phyloP scores from a whole-genome alignment of 768 basidiomycete species.

The Termitomyces sp. region DNA sequence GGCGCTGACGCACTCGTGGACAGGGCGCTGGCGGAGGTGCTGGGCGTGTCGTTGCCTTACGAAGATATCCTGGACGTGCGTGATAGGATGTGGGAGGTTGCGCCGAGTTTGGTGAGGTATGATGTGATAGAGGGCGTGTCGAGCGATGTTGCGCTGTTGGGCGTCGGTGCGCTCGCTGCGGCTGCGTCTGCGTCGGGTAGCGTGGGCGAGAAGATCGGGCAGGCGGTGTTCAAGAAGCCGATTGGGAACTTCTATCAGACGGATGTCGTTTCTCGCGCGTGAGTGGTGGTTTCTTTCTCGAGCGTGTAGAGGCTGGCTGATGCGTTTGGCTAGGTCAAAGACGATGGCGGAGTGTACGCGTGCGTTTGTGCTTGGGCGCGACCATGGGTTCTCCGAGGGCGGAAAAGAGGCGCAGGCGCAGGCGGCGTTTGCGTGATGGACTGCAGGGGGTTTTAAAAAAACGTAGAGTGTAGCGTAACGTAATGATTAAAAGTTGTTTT shows the following conservation, averaged over 20 bases:
- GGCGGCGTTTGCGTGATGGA: constrained; percentile 32
- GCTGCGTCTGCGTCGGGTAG: constrained; percentile 33
- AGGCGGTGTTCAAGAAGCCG: constrained; percentile 66
- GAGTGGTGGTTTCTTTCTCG: background rate
- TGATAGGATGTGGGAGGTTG: constrained; percentile 96
- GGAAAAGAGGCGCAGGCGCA: constrained; percentile 32
- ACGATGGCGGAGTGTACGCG: constrained; percentile 95
- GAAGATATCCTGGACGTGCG: constrained; percentile 80
- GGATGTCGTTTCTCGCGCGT: constrained; percentile 68
- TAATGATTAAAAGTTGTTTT: too few species aligned
- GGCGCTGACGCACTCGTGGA: background rate
- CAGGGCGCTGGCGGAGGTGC: constrained; percentile 85
- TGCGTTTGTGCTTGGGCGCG: constrained; percentile 75
- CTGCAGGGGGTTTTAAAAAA: too few species aligned
- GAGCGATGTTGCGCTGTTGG: constrained; percentile 60
- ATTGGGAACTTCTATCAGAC: constrained; percentile 95
- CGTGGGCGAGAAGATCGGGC: constrained; percentile 48
- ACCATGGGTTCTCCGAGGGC: constrained; percentile 47
- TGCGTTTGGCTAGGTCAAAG: too few species aligned
- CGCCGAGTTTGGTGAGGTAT: constrained; percentile 83
- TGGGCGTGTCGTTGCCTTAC: constrained; percentile 81
- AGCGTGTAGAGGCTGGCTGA: too few species aligned
- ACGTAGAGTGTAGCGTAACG: too few species aligned
- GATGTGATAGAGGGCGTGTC: constrained; percentile 78
- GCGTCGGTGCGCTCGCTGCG: constrained; percentile 39